These are phyloP conservation scores for Huntiella savannae DNA, from an alignment of 2,329 filamentous ascomycete species.

Conservation along the genomic window DNA sequence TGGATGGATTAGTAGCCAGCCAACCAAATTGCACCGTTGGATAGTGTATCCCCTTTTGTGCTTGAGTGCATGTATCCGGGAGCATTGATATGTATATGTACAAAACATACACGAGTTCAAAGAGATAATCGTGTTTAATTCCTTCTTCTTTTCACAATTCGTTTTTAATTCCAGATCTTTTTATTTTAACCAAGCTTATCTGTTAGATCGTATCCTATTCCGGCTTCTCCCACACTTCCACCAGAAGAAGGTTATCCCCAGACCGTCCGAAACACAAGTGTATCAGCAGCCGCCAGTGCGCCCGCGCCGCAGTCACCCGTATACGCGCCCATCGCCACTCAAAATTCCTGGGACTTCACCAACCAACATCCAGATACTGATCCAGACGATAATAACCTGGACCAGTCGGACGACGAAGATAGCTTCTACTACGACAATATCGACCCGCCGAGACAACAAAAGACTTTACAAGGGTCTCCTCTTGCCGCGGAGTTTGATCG, in stretches of 20 bases:
- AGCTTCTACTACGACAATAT: conserved; percentile 1
- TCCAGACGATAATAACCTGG: background rate
- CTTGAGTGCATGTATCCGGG: background rate
- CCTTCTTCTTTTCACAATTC: too few relatives aligned
- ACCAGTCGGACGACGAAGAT: conserved; percentile 1
- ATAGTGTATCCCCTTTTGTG: background rate
- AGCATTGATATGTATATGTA: background rate
- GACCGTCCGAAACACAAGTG: conserved; percentile 8
- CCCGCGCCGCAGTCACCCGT: background rate
- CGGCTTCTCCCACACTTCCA: too few relatives aligned
- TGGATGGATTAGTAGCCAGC: too few relatives aligned
- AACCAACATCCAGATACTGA: too few relatives aligned
- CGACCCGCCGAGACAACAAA: background rate
- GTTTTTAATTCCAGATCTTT: too few relatives aligned
- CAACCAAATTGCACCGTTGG: background rate
- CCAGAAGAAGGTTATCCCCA: background rate
- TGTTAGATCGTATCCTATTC: too few relatives aligned
- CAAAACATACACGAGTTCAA: background rate
- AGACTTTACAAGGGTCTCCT: too few relatives aligned
- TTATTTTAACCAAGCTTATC: too few relatives aligned
- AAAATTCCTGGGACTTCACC: too few relatives aligned
- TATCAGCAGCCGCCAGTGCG: conserved; percentile 3
- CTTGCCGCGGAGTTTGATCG: background rate
- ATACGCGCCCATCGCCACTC: too few relatives aligned
- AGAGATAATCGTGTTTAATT: too few relatives aligned